phyloP scores from a whole-genome alignment of 148 eudicot genomes.

The Hydrangea macrophylla region DNA sequence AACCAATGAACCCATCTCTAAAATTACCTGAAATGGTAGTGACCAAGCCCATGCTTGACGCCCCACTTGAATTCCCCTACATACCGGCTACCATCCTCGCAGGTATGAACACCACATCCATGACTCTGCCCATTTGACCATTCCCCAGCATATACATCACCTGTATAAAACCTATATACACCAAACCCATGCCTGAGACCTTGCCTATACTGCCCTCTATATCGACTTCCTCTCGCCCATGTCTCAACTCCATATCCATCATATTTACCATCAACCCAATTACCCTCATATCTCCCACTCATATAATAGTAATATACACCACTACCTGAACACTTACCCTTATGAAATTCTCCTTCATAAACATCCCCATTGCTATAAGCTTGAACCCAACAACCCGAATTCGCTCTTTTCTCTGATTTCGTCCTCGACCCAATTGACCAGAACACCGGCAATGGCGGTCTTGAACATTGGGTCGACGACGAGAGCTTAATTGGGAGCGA shows the following conservation, averaged over 20 bases:
- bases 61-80: slow-evolving; percentile 99
- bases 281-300: slow-evolving; percentile 95
- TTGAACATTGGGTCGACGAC: slow-evolving; percentile 20
- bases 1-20: background rate
- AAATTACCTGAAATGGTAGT: slow-evolving; percentile 83
- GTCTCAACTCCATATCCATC: slow-evolving; percentile 95
- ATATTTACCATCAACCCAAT: slow-evolving; percentile 96
- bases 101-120: slow-evolving; percentile 92
- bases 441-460: slow-evolving; percentile 64
- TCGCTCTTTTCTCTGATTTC: slow-evolving; percentile 49
- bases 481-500: slow-evolving; percentile 60
- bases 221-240: slow-evolving; percentile 92
- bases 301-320: slow-evolving; percentile 90
- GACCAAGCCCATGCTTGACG: slow-evolving; percentile 95
- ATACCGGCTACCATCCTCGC: slow-evolving; percentile 92
- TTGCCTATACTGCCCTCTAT: slow-evolving; percentile 83
- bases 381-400: slow-evolving; percentile 81
- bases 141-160: slow-evolving; percentile 93
- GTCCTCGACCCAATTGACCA: slow-evolving; percentile 84
- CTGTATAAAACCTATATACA: slow-evolving; percentile 88
- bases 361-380: slow-evolving; percentile 87
- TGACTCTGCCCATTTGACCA: slow-evolving; percentile 98
- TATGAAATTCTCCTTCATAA: slow-evolving; percentile 90
- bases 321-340: slow-evolving; percentile 89
- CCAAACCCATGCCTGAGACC: slow-evolving; percentile 96